Evolutionary conservation across 345 rosid species (phyloP).

Genomic region (Psidium friedrichsthalianum): DNA sequence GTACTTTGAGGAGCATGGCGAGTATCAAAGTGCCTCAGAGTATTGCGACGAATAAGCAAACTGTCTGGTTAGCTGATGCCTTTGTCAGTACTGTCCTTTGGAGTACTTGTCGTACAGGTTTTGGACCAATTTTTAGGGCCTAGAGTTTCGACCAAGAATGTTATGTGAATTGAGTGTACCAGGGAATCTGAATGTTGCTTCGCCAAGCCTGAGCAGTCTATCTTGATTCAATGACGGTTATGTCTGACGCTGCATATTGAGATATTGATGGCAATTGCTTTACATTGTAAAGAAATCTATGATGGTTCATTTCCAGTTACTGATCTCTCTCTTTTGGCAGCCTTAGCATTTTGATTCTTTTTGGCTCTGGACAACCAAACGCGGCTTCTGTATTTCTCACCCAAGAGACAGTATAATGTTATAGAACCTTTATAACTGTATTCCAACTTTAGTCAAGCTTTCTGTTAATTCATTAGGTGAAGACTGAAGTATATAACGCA

Average conservation of each 20-base stretch:
- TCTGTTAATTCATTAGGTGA: background rate
- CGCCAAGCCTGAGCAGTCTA: background rate
- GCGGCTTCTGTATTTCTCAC: background rate
- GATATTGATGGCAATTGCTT: background rate
- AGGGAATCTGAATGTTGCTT: background rate
- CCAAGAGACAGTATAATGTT: background rate
- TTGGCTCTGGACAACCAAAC: background rate
- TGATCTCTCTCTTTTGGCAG: background rate
- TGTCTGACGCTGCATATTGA: background rate
- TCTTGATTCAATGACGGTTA: background rate
- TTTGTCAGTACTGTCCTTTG: background rate
- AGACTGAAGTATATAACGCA: background rate
- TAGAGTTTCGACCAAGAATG: background rate
- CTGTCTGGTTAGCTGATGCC: background rate
- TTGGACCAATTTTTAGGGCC: background rate
- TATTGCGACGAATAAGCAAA: conserved; percentile 20
- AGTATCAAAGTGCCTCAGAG: conserved; percentile 89
- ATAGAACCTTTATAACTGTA: background rate
- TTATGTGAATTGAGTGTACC: background rate
- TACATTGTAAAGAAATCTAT: background rate
- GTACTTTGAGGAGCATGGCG: conserved; percentile 86
- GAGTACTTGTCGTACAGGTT: background rate
- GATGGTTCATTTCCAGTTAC: background rate
- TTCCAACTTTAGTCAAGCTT: background rate
- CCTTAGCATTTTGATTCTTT: background rate